A percentile compares a stretch with the other conserved stretches of the same genome.
Evolutionary conservation across 2,329 filamentous ascomycete genomes (phyloP).

Genomic region (Calonectria hongkongensis): DNA sequence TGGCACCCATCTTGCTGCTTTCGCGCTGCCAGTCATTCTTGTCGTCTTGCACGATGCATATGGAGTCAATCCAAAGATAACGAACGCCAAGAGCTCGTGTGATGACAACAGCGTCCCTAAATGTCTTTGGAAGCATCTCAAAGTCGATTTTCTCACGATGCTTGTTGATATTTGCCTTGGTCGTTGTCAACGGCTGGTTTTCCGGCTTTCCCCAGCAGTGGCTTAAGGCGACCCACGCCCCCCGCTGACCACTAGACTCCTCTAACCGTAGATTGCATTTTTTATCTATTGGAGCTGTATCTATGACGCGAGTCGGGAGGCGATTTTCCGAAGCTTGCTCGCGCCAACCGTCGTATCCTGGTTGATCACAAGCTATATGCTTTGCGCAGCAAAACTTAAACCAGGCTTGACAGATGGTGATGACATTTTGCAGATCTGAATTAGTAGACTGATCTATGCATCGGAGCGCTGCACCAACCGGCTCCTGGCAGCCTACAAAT

Average conservation of each 20-base stretch:
- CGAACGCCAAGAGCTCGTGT: background rate
- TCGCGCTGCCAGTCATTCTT: constrained; percentile 1
- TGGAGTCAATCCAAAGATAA: background rate
- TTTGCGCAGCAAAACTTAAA: constrained; percentile 2
- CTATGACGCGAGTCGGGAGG: background rate
- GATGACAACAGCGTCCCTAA: background rate
- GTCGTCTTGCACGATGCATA: constrained; percentile 13
- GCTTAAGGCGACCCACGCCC: background rate
- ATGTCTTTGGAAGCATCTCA: background rate
- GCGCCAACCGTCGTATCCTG: background rate
- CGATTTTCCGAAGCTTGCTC: background rate
- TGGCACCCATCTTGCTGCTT: background rate
- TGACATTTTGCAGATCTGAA: background rate
- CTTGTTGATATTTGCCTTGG: background rate
- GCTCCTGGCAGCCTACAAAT: background rate
- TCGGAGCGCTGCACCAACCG: background rate
- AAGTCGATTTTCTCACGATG: background rate
- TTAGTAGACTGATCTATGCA: no score
- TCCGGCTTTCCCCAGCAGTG: background rate
- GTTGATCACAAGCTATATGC: background rate
- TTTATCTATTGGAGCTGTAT: background rate
- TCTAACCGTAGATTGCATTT: background rate
- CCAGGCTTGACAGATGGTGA: background rate
- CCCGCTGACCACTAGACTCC: background rate
- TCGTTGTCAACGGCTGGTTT: background rate